Evolutionary conservation across 495 filamentous ascomycete species (phyloP).

Genomic region (Hypoxylon cercidicola): DNA sequence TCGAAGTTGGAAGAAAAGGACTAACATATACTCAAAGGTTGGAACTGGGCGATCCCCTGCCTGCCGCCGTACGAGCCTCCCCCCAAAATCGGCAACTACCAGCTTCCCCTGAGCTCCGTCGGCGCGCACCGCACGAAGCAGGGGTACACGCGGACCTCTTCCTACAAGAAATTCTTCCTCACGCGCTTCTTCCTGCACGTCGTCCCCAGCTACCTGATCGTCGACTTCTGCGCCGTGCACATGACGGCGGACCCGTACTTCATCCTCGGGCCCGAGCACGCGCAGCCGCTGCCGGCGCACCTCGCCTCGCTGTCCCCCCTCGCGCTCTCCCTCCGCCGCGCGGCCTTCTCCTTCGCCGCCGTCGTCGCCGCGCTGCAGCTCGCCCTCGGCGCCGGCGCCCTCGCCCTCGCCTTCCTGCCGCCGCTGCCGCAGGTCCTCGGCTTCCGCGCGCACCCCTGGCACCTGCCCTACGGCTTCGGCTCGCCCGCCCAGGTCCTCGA

Average conservation of each 20-base stretch:
- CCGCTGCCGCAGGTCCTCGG: slow-evolving; percentile 50
- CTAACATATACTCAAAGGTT: slow-evolving; percentile 58
- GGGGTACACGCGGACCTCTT: slow-evolving; percentile 52
- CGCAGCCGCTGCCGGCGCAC: slow-evolving; percentile 54
- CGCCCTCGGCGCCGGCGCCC: slow-evolving; percentile 57
- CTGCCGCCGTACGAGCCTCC: slow-evolving; percentile 66
- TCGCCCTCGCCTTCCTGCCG: slow-evolving; percentile 62
- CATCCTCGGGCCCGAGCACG: slow-evolving; percentile 55
- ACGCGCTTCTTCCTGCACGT: slow-evolving; percentile 57
- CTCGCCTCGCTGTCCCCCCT: slow-evolving; percentile 53
- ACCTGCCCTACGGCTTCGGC: slow-evolving; percentile 73
- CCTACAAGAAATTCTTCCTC: slow-evolving; percentile 58
- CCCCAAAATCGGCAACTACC: slow-evolving; percentile 47
- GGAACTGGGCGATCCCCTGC: slow-evolving; percentile 75
- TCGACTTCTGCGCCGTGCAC: slow-evolving; percentile 73
- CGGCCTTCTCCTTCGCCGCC: slow-evolving; percentile 58
- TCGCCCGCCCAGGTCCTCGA: slow-evolving; percentile 65
- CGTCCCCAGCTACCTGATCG: slow-evolving; percentile 65
- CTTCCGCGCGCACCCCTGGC: slow-evolving; percentile 67
- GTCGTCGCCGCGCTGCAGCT: slow-evolving; percentile 65
- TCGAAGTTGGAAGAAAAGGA: not conserved
- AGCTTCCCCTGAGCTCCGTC: slow-evolving; percentile 47
- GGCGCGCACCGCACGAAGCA: slow-evolving; percentile 47
- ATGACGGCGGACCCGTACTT: slow-evolving; percentile 84
- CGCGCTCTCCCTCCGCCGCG: slow-evolving; percentile 60